Percentiles rank a stretch among this genome's conserved stretches.
Conservation (phyloP, 2,329 filamentous ascomycete genomes). For the Claviceps sp. region DNA sequence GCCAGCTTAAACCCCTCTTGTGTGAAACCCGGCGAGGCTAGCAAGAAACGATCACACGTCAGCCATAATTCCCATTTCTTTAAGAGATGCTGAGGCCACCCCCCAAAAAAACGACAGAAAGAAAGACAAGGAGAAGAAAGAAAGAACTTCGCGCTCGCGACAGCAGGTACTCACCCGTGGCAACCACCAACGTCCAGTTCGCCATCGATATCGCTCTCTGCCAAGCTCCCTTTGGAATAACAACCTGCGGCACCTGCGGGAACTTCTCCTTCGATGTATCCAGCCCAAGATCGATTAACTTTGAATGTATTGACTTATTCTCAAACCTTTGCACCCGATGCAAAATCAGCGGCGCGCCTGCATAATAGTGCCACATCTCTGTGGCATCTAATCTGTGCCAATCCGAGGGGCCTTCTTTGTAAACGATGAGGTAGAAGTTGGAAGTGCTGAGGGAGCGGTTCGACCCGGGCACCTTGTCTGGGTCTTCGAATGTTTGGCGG, state of each 20-base stretch:
- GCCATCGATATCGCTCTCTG: constrained; percentile 25
- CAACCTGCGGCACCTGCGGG: constrained; percentile 28
- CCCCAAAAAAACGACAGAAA: too few species aligned
- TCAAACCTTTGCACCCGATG: constrained; percentile 22
- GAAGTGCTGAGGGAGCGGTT: constrained; percentile 31
- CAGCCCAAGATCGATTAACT: constrained; percentile 29
- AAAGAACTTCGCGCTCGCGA: neutral
- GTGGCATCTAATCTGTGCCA: constrained; percentile 36
- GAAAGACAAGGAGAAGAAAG: neutral
- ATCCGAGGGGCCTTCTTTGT: constrained; percentile 26
- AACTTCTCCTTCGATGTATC: constrained; percentile 21
- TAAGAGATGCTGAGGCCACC: neutral
- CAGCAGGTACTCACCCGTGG: constrained; percentile 6
- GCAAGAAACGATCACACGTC: neutral
- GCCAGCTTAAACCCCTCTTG: neutral
- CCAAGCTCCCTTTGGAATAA: constrained; percentile 28
- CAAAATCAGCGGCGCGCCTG: constrained; percentile 34
- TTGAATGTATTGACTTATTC: constrained; percentile 9
- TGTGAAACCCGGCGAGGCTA: neutral
- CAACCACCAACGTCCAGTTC: constrained; percentile 33
- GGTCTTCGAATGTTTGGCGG: constrained; percentile 32
- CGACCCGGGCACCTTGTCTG: constrained; percentile 4
- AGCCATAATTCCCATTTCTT: neutral
- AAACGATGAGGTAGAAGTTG: constrained; percentile 36
- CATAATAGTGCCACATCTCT: constrained; percentile 41